Evolutionary conservation across 2,329 filamentous ascomycete species (phyloP).

Genomic region (Talaromyces sp.): DNA sequence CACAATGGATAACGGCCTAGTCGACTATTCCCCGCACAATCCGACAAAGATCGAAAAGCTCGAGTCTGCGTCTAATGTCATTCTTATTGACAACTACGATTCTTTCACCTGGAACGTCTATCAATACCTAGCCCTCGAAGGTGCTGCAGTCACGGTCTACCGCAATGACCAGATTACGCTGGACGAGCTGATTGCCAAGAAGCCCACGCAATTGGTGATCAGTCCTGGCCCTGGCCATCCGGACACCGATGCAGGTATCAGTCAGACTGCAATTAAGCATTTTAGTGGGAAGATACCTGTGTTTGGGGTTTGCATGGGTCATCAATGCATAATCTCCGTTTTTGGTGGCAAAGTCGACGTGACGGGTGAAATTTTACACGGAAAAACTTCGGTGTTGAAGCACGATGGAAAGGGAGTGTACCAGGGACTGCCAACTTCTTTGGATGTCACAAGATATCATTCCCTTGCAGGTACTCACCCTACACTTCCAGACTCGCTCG

Average conservation of each 20-base stretch:
- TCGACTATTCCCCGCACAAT: conserved; percentile 79
- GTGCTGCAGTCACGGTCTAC: conserved; percentile 81
- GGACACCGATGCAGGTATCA: conserved; percentile 83
- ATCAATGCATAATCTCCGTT: conserved; percentile 95
- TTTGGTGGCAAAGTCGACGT: conserved; percentile 89
- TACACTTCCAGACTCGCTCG: conserved; percentile 76
- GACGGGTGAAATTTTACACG: conserved; percentile 93
- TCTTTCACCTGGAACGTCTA: conserved; percentile 99
- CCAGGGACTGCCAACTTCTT: conserved; percentile 66
- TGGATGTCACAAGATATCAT: conserved; percentile 92
- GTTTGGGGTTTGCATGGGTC: conserved; percentile 97
- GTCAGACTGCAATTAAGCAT: conserved; percentile 81
- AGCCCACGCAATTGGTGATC: conserved; percentile 88
- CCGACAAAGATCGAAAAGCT: conserved; percentile 68
- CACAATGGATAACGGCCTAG: conserved; percentile 39
- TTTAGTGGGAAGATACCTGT: conserved; percentile 94
- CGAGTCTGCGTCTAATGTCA: conserved; percentile 76
- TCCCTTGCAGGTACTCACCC: conserved; percentile 88
- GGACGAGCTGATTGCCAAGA: conserved; percentile 72
- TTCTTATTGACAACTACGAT: conserved; percentile 98
- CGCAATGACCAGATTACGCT: conserved; percentile 88
- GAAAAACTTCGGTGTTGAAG: conserved; percentile 85
- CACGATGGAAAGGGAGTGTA: conserved; percentile 95
- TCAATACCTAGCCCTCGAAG: conserved; percentile 95
- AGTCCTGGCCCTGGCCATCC: conserved; percentile 95